phyloP scores from a whole-genome alignment of 2,329 filamentous ascomycete genomes.

The Fusarium sp. region DNA sequence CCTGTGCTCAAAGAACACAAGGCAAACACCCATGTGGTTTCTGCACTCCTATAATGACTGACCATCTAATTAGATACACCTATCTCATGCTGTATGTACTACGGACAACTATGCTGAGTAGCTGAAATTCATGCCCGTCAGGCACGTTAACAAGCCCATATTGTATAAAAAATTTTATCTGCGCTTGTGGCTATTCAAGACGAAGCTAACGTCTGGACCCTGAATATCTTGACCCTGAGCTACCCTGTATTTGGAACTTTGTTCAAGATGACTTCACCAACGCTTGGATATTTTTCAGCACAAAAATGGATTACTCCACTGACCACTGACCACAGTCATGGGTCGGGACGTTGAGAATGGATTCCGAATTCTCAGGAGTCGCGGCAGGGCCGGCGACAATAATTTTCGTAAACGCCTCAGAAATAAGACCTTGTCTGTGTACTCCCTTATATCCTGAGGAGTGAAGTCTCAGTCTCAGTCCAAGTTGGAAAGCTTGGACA shows the following conservation, averaged over 20 bases:
- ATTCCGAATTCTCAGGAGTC: slow-evolving; percentile 1
- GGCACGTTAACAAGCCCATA: slow-evolving; percentile 4
- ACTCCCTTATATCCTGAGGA: slow-evolving; percentile 18
- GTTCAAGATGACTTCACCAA: slow-evolving; percentile 1
- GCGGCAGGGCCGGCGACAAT: neutral
- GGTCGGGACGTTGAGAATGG: neutral
- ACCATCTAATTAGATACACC: neutral
- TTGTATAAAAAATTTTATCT: slow-evolving; percentile 9
- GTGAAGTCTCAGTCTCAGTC: slow-evolving; percentile 7
- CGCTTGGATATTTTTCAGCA: slow-evolving; percentile 6
- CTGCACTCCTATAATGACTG: neutral
- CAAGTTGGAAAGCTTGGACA: slow-evolving; percentile 34
- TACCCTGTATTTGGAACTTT: slow-evolving; percentile 22
- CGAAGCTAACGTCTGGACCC: slow-evolving; percentile 28
- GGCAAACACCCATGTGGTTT: slow-evolving; percentile 1
- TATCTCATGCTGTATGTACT: neutral
- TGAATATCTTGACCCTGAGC: slow-evolving; percentile 14
- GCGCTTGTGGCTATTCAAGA: slow-evolving; percentile 10
- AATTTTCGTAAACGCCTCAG: neutral
- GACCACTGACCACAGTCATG: neutral
- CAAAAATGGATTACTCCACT: neutral
- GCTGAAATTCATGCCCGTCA: neutral
- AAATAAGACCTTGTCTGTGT: slow-evolving; percentile 23
- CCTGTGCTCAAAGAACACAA: slow-evolving; percentile 6
- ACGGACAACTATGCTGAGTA: neutral